Evolutionary conservation across 805 yeast genomes (phyloP), one percentile per base, ranked within the genome.

Genomic region (Hanseniaspora clermontiae): DNA sequence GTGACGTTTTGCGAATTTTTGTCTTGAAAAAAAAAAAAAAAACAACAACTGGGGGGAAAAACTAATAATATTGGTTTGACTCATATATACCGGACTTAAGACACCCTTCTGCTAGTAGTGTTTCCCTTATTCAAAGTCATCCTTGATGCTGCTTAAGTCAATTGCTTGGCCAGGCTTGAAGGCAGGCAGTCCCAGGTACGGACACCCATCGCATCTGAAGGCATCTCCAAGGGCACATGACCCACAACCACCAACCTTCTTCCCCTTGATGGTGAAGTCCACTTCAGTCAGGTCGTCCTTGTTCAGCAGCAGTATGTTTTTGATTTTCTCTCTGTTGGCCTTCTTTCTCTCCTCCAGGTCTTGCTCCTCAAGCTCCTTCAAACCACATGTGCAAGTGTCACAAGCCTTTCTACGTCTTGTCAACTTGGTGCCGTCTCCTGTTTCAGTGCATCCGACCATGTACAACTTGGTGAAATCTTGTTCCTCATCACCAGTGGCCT

Each of bases 191-290:
- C 99, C 99, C 62, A 93, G 73, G 70, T 83, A 93, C 42, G 99
- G 99, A 72, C 99, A 93, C 2, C 97, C 97, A 62, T 90, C 95
- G 69, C 99, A 93, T 66, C 99, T 77, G 73, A 93, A 93, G 0
- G 98, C 98, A 69, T 93, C 99, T 46, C 99, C 99, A 51, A 93
- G 76, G 0, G 97, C 83, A 72, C 99, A 93, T 11, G 95, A 87
- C 29, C 96, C 96, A 73, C 99, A 93, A 3, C 97, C 96, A 37
- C 97, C 97, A 12, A 95, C 84, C 65, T 68, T 65, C 66, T 91
- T 91, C 43, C 97, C 97, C 61, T 90, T 88, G n/a, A 90, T 81
- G 0, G 98, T 91, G 72, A 91, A 91, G 67, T 91, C 97, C 57
- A 91, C 81, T 67, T 91, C 98, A 3, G 95, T 78, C 64, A 89